These are phyloP conservation scores for Penicillium sp. DNA, from an alignment of 2,329 filamentous ascomycete genomes.

Conservation along the genomic window DNA sequence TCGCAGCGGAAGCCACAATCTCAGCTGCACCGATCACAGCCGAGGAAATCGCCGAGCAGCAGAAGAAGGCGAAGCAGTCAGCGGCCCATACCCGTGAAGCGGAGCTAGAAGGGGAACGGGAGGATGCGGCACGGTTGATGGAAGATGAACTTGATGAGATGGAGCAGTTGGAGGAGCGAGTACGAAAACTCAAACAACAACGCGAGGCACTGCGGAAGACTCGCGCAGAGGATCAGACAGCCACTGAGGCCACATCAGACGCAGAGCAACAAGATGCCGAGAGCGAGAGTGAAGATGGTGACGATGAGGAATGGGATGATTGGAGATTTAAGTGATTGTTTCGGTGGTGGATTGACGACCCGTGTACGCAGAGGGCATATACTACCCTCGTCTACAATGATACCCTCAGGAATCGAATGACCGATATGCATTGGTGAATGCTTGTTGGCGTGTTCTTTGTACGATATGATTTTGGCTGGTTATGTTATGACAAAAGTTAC, in stretches of 20 bases:
- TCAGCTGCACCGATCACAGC: conserved; percentile 68
- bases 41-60: conserved; percentile 60
- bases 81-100: conserved; percentile 50
- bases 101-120: conserved; percentile 66
- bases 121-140: conserved; percentile 72
- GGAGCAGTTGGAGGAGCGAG: conserved; percentile 73
- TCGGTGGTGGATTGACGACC: conserved; percentile 23
- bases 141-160: conserved; percentile 82
- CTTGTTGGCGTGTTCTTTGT: conserved; percentile 14
- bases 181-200: conserved; percentile 68
- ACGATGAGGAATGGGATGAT: conserved; percentile 51
- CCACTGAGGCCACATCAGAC: conserved; percentile 27
- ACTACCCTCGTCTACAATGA: conserved; percentile 35
- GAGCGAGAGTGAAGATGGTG: conserved; percentile 59
- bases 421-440: conserved; percentile 16
- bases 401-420: conserved; percentile 32
- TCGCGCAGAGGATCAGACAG: conserved; percentile 28
- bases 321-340: conserved; percentile 40
- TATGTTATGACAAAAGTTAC: conserved; percentile 4
- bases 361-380: conserved; percentile 25
- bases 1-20: conserved; percentile 58
- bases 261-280: conserved; percentile 34
- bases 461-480: conserved; percentile 6
- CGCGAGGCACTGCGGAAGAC: conserved; percentile 64
- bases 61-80: conserved; percentile 49